Evolutionary conservation across 2,329 filamentous ascomycete genomes (phyloP).

Genomic region (Fonsecaea erecta): DNA sequence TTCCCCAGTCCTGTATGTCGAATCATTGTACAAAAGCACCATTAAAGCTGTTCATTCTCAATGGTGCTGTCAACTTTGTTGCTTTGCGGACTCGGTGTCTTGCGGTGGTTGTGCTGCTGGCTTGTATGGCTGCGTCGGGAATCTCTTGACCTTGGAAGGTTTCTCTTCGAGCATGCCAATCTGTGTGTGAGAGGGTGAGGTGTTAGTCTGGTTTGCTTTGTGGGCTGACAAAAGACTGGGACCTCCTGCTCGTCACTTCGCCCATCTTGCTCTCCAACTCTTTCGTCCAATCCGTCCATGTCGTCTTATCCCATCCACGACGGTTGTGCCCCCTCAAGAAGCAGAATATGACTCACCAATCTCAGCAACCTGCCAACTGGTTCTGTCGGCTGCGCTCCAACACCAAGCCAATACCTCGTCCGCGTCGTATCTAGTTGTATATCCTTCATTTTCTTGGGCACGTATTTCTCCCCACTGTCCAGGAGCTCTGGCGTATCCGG

Average conservation of each 20-base stretch:
- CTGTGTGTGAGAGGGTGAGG: slow-evolving; percentile 8
- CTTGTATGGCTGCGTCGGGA: slow-evolving; percentile 14
- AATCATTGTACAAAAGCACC: background rate
- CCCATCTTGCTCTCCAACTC: background rate
- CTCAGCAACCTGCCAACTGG: slow-evolving; percentile 83
- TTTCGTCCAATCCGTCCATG: background rate
- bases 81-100: slow-evolving; percentile 5
- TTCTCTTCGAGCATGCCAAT: slow-evolving; percentile 35
- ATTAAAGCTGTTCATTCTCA: background rate
- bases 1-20: background rate
- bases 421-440: slow-evolving; percentile 81
- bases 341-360: slow-evolving; percentile 65
- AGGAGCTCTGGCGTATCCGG: slow-evolving; percentile 30
- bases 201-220: background rate
- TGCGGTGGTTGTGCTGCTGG: background rate
- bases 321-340: background rate
- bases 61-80: background rate
- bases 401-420: slow-evolving; percentile 94
- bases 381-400: slow-evolving; percentile 92
- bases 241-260: no score
- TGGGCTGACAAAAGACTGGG: no score
- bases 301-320: background rate
- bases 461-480: slow-evolving; percentile 48
- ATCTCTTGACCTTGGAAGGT: slow-evolving; percentile 27
- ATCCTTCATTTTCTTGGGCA: slow-evolving; percentile 82